Base-by-base conservation (phyloP, 2,329 filamentous ascomycete species). In the Aspergillaceae sp. region DNA sequence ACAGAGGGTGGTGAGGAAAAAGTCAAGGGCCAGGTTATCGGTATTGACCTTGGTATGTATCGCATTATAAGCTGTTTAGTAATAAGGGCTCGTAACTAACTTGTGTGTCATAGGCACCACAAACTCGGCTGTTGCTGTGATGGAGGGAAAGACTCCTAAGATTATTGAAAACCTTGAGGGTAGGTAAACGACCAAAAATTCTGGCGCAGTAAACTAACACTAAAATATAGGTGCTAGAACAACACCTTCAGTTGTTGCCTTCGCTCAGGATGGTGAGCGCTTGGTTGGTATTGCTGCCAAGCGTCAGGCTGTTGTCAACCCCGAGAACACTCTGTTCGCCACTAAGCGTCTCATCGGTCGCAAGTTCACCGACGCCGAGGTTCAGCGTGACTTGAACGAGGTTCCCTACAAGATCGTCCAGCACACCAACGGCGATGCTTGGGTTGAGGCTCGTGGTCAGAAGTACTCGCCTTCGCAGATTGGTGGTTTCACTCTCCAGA, bases 401-500 rank as follows among this genome's bases (percentile, higher is more conserved):
- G 90, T 97, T 8, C 91, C 91, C 50, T 97, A 95, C 82, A 96
- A 95, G 82, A 96, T 97, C 59, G 84, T 95, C 49, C 89, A 95
- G 76, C 91, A 96, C 82, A 82, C 75, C 75, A 96, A 96, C 69
- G 91, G 91, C 60, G 91, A 96, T 67, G 91, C 91, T 53, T 96
- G 91, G 91, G 86, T 97, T 54, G 82, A 90, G 72, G 87, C 90
- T 60, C 88, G 89, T 59, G 89, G 84, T 66, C 83, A 96, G 74
- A 94, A 90, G 72, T 96, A 96, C 79, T 96, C 90, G 56, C 91
- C 91, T 48, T 95, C 90, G n/a, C 91, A 97, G 73, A 87, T 97
- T 55, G 91, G 91, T 80, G 91, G 90, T 65, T 95, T 96, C 72
- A 79, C 96, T 56, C 81, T 97, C 62, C 84, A 89, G 72, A 96